These are phyloP conservation scores for Mycena rosella DNA, from an alignment of 768 basidiomycete genomes.

Conservation along the genomic window DNA sequence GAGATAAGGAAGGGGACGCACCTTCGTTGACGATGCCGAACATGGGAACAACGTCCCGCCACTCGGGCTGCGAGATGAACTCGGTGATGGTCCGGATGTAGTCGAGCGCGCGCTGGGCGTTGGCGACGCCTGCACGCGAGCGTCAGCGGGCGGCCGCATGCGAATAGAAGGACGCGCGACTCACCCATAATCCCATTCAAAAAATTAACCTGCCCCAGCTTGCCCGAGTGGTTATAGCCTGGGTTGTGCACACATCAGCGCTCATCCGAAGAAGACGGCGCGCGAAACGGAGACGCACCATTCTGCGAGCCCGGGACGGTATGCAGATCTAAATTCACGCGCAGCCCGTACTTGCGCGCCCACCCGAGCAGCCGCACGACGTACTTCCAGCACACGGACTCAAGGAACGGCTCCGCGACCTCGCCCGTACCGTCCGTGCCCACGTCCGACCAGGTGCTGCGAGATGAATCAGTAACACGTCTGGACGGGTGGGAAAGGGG, in stretches of 20 bases:
- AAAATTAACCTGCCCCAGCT: conserved; percentile 65
- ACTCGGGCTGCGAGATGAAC: conserved; percentile 75
- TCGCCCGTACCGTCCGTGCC: conserved; percentile 18
- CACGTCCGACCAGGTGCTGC: conserved; percentile 28
- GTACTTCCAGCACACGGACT: conserved; percentile 70
- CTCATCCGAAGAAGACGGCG: too few species aligned
- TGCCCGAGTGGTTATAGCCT: conserved; percentile 62
- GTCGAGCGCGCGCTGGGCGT: conserved; percentile 71
- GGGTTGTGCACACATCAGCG: neutral
- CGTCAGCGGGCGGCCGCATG: too few species aligned
- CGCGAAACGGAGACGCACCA: conserved; percentile 42
- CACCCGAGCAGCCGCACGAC: conserved; percentile 72
- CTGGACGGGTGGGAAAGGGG: too few species aligned
- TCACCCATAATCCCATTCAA: conserved; percentile 74
- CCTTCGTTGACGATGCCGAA: conserved; percentile 65
- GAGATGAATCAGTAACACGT: conserved; percentile 42
- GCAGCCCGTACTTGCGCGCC: conserved; percentile 79
- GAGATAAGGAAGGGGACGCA: neutral
- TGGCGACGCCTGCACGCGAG: too few species aligned
- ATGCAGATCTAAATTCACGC: conserved; percentile 75
- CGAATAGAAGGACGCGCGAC: too few species aligned
- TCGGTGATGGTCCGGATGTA: conserved; percentile 50
- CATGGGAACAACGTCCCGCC: conserved; percentile 62
- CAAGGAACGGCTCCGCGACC: conserved; percentile 70
- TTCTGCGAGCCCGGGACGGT: conserved; percentile 76